A percentile compares a stretch with the other conserved stretches of the same genome.
Conservation (phyloP, 257 asterid genomes). For the Petunia secreta region DNA sequence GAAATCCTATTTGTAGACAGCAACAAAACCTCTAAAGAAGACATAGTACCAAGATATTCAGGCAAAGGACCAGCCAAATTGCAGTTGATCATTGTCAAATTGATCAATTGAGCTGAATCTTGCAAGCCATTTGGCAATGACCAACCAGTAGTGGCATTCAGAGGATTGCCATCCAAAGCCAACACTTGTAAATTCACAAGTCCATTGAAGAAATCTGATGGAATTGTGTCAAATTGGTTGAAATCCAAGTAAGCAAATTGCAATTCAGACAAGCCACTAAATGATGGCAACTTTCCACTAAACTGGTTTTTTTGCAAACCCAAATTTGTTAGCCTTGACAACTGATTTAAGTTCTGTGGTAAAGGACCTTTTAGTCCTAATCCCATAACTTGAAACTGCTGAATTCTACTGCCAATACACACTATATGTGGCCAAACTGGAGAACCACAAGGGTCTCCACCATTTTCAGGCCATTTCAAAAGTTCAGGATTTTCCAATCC, state of each 20-base stretch:
- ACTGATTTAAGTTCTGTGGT: constrained; percentile 63
- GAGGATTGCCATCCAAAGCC: constrained; percentile 74
- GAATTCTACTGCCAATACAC: constrained; percentile 57
- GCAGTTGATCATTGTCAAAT: constrained; percentile 62
- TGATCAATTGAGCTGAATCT: constrained; percentile 66
- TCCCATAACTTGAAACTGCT: constrained; percentile 83
- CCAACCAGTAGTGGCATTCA: constrained; percentile 80
- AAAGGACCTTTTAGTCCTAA: constrained; percentile 79
- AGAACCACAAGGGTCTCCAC: constrained; percentile 84
- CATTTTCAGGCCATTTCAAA: constrained; percentile 66
- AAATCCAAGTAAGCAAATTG: constrained; percentile 72
- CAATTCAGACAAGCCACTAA: constrained; percentile 68
- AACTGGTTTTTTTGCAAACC: constrained; percentile 76
- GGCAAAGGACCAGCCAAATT: constrained; percentile 79
- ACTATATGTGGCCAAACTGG: constrained; percentile 74
- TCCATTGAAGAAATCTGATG: constrained; percentile 79
- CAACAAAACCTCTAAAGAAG: constrained; percentile 70
- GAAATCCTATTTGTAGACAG: constrained; percentile 57
- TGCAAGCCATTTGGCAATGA: constrained; percentile 59
- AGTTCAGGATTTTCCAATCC: constrained; percentile 75
- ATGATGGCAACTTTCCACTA: constrained; percentile 73
- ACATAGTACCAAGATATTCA: constrained; percentile 67
- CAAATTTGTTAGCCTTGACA: constrained; percentile 59
- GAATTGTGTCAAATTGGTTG: constrained; percentile 70
- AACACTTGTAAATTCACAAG: constrained; percentile 73